Evolutionary conservation across 139 green algal species (phyloP).

Genomic region (Ulvella scutata): DNA sequence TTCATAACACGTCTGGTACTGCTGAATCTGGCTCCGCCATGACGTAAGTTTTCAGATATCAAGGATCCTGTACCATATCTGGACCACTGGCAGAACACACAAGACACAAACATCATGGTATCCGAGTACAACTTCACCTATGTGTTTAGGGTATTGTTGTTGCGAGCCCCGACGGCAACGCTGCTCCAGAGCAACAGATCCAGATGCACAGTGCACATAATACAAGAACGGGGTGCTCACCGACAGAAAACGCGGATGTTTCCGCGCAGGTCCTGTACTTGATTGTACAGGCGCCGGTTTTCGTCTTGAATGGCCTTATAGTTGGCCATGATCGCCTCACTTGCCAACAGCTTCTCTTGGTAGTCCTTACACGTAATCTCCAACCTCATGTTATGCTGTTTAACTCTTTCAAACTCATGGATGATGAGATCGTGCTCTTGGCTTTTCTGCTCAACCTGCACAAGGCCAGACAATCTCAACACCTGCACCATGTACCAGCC

Average conservation of each 20-base stretch:
- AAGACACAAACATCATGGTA: no score
- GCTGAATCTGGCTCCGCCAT: no score
- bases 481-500: no score
- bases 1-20: no score
- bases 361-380: not conserved
- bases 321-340: conserved; percentile 20
- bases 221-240: no score
- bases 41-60: no score
- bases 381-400: not conserved
- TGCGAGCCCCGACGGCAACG: not conserved
- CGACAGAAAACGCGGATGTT: conserved; percentile 48
- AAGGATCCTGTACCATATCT: no score
- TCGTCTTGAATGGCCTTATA: conserved; percentile 30
- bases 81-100: no score
- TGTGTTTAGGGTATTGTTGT: not conserved
- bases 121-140: no score
- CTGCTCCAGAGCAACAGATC: no score
- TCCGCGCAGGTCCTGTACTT: conserved; percentile 59
- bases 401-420: not conserved
- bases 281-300: conserved; percentile 63
- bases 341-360: not conserved
- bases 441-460: conserved; percentile 25
- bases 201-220: no score
- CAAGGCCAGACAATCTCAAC: no score
- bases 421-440: conserved; percentile 3